A percentile compares a stretch with the other conserved stretches of the same genome.
These are phyloP conservation scores for Irpex sp. DNA, from an alignment of 1,284 basidiomycete species.

Conservation along the genomic window DNA sequence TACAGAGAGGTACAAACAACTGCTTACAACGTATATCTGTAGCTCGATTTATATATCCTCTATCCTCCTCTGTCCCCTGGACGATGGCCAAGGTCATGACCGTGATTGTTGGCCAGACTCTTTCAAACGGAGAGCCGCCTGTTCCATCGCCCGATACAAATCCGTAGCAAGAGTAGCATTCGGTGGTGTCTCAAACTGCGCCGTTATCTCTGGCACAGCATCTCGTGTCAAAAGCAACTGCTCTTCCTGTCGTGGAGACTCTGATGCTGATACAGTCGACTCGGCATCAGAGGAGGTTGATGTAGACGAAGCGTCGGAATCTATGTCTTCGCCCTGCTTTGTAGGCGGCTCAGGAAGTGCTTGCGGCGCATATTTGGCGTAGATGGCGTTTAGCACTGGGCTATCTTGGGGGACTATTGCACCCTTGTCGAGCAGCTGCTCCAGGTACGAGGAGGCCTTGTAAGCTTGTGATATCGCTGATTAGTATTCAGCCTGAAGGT, in stretches of 20 bases:
- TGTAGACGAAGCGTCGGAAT: constrained; percentile 15
- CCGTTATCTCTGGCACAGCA: constrained; percentile 48
- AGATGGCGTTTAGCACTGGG: constrained; percentile 53
- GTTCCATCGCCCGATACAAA: constrained; percentile 63
- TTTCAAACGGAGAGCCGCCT: constrained; percentile 34
- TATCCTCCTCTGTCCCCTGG: too few relatives aligned
- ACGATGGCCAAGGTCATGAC: neutral
- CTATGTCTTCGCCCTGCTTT: constrained; percentile 12
- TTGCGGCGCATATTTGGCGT: constrained; percentile 33
- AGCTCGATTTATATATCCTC: neutral
- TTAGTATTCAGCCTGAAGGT: neutral
- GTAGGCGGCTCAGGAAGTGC: neutral
- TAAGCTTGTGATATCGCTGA: constrained; percentile 45
- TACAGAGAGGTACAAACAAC: too few relatives aligned
- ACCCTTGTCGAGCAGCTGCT: constrained; percentile 50
- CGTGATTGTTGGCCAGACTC: neutral
- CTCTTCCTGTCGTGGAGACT: constrained; percentile 12
- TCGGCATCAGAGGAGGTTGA: constrained; percentile 3
- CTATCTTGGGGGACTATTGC: constrained; percentile 54
- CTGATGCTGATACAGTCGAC: constrained; percentile 7
- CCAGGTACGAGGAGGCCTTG: constrained; percentile 67
- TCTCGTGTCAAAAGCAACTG: constrained; percentile 46
- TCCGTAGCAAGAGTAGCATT: constrained; percentile 42
- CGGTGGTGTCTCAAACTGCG: constrained; percentile 42
- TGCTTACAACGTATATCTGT: neutral